Base-by-base conservation (phyloP, 805 yeast species). In the Candida jianshihensis region DNA sequence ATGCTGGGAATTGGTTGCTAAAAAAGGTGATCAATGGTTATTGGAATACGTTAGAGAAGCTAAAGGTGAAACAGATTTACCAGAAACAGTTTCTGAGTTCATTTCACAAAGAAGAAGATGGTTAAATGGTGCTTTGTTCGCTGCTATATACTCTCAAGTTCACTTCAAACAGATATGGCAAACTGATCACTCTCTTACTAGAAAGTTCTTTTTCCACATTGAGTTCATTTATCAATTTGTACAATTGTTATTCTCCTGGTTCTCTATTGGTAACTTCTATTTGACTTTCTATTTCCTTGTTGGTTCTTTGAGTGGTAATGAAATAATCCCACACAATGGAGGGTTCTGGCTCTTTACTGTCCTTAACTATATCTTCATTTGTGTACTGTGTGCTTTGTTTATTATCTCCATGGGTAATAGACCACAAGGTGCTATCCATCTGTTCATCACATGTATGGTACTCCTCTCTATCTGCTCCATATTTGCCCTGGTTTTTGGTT, bases 71-170 rank as follows among this genome's bases (percentile, higher is more conserved):
- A 90, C 97, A 2, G 97, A 90, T 73, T 96, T 88, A 34, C 97
- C 97, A 7, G 97, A 89, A 53, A 68, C 72, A n/a, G 71, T 89
- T 30, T 82, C 96, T n/a, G 97, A 92, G 55, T 87, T 92, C 54
- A 85, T 90, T 36, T 75, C 92, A 38, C 98, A 90, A 65, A 81
- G 98, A 66, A 81, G 98, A 66, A 79, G 98, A 68, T 90, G 98
- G 98, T 72, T 90, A 42, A 90, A 90, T 60, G 99, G 99, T 57
- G 95, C 98, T 2, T 74, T 92, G 55, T 92, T 92, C 64, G 97
- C 99, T 1, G 97, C 97, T 4, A 67, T 89, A 37, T 92, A 83
- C 57, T 79, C 97, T 2, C 85, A 85, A 45, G 54, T 84, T 38
- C 95, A 89, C 56, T 86, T 89, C 71, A 71, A 77, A 38, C 83